Evolutionary conservation across 495 filamentous ascomycete genomes (phyloP), one percentile per base, ranked within the genome.

Genomic region (Amorphotheca resinae): DNA sequence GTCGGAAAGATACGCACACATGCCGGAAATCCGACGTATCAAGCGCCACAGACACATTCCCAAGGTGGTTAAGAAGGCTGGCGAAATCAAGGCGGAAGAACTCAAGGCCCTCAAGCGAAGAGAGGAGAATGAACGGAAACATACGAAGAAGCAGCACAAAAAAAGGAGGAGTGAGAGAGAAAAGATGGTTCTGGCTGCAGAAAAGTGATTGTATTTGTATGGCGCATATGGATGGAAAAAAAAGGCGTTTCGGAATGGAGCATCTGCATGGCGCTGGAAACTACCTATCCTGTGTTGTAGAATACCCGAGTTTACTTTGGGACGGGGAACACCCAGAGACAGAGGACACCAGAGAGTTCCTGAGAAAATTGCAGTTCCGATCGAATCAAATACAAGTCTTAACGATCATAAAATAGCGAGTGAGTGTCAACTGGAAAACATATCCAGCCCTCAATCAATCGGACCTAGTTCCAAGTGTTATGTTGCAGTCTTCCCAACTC

Each of bases 21-120:
- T 99, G 85, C 93, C 93, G 31, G 87, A 99, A 65, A 86, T 99
- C 49, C 72, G 75, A 44, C 74, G 93, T 34, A 99, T 99, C 60
- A 75, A 76, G 51, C 70, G 87, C 22, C 93, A 99, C 61, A 73
- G 89, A 45, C 89, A 95, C 64, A 61, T 95, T 50, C 93, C 93
- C 17, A 87, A 88, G 72, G 73, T 80, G 52, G 77, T 99, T 47
- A 99, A 94, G 83, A 96, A 95, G 74, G 91, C 93, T 9, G 79
- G 74, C 37, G 89, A 94, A 65, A 99, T 99, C 59, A 99, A 99
- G 74, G 67, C 66, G 45, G 87, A 93, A 54, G 93, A 96, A 65
- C 63, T 95, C 44, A 70, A 69, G 56, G 74, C 82, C 23, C 81
- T 95, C 49, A 94, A 91, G 74, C 70, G 86, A 60, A 82, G 76